Evolutionary conservation across 140 eudicot species (phyloP).

Genomic region (Anethum foeniculum): DNA sequence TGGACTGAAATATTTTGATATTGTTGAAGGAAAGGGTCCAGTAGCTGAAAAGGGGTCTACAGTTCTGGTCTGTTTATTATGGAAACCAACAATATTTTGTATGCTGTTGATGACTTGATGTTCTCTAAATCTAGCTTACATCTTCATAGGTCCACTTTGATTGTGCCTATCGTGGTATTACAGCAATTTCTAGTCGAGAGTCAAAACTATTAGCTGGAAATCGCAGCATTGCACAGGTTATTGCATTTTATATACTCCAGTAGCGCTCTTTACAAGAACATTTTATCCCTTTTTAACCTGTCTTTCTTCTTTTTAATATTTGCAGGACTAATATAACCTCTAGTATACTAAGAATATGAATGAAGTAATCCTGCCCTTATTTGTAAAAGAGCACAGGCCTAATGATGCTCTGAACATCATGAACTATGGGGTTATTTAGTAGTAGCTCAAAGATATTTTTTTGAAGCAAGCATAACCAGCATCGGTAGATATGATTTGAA

Average conservation of each 20-base stretch:
- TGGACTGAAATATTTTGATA: conserved; percentile 86
- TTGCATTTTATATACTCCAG: not conserved
- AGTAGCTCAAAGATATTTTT: too few relatives aligned
- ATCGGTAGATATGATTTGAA: not conserved
- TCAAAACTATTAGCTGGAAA: conserved; percentile 95
- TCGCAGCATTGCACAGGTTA: conserved; percentile 90
- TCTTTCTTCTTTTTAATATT: not conserved
- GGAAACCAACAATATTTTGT: not conserved
- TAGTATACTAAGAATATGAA: not conserved
- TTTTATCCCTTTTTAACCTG: not conserved
- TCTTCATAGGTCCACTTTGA: conserved; percentile 81
- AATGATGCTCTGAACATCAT: not conserved
- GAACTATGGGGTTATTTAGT: not conserved
- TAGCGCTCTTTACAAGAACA: not conserved
- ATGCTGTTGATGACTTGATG: not conserved
- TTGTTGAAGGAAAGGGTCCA: conserved; percentile 84
- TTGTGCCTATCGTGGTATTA: conserved; percentile 71
- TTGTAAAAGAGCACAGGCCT: not conserved
- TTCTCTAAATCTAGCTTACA: conserved; percentile 4
- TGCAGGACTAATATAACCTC: not conserved
- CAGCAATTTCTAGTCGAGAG: conserved; percentile 91
- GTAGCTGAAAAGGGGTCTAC: conserved; percentile 77
- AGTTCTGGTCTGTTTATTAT: conserved; percentile 47
- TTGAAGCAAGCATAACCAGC: not conserved
- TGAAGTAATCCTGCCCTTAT: not conserved